Base-by-base conservation (phyloP, 345 rosid species). In the Salix udensis region DNA sequence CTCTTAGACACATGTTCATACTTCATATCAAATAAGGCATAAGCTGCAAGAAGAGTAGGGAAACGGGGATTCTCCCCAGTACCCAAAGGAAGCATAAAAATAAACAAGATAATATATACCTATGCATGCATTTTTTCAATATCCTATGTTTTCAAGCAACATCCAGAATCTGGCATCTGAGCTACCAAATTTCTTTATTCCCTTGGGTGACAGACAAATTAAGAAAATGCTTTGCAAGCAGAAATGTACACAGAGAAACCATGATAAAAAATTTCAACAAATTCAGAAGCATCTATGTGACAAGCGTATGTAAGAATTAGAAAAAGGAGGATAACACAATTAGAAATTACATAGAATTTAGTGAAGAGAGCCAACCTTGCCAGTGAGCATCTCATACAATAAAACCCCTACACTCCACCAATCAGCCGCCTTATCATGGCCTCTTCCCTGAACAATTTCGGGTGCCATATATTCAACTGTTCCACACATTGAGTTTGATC, bases 361-460 rank as follows among this genome's bases (percentile, higher is more conserved):
- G 13, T 2, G 74, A 53, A 34, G 31, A 36, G 50, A 23, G 5
- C 79, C 78, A 76, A 91, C 98, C 96, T 91, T 84, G 64, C 92
- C 99, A 9, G 96, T 93, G 53, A 93, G 97, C 98, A 95, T 95
- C 87, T 95, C 99, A 87, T 83, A 91, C 67, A 93, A 75, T 55
- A 95, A 85, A 79, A 91, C 82, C 60, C 99, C 99, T 44, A 90
- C 93, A 67, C 98, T 95, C 98, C 98, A 95, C 98, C 98, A 95
- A 55, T 95, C 98, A 4, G 98, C 96, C 70, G 97, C 88, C 81
- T 95, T 95, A 76, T 95, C 88, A 80, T 95, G 98, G 36, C 98
- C 99, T 83, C 86, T 95, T 13, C 98, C 99, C 7, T 81, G 87
- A 77, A 95, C 78, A 67, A 95, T 91, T 84, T 95, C 99, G 62